Percentiles rank a stretch among this genome's conserved stretches.
Evolutionary conservation across 257 asterid species (phyloP).

Genomic region (Henckelia pumila): DNA sequence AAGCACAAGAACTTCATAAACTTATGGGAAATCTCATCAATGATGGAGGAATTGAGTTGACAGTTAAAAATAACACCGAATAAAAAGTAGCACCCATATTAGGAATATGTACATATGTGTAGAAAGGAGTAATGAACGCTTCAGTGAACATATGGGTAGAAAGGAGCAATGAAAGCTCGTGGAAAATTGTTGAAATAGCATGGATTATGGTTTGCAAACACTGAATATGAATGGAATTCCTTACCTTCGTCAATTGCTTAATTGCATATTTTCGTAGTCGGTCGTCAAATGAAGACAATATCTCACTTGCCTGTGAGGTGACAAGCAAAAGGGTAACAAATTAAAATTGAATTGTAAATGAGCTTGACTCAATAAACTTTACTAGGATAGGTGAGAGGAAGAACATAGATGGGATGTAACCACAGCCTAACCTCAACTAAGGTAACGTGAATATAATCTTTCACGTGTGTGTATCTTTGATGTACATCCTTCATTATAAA

Average conservation of each 20-base stretch:
- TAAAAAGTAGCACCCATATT: no score
- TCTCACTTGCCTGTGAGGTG: conserved; percentile 81
- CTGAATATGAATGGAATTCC: conserved; percentile 14
- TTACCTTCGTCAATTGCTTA: conserved; percentile 85
- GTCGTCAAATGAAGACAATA: conserved; percentile 89
- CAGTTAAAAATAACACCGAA: no score
- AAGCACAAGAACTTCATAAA: neutral
- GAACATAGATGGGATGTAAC: conserved; percentile 8
- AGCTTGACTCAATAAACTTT: conserved; percentile 14
- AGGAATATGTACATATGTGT: neutral
- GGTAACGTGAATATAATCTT: conserved; percentile 85
- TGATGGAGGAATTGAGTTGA: no score
- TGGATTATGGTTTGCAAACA: neutral
- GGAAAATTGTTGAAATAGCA: neutral
- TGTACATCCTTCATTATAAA: conserved; percentile 85
- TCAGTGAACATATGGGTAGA: no score
- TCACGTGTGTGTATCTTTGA: conserved; percentile 84
- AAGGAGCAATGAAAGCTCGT: neutral
- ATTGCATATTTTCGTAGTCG: conserved; percentile 83
- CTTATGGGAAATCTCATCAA: neutral
- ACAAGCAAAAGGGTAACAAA: conserved; percentile 16
- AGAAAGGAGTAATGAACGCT: neutral
- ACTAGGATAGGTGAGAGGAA: conserved; percentile 12
- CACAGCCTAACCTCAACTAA: conserved; percentile 71
- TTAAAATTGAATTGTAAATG: conserved; percentile 16